Evolutionary conservation across 495 filamentous ascomycete species (phyloP), one percentile per base, ranked within the genome.

Genomic region (Annulohypoxylon bovei): DNA sequence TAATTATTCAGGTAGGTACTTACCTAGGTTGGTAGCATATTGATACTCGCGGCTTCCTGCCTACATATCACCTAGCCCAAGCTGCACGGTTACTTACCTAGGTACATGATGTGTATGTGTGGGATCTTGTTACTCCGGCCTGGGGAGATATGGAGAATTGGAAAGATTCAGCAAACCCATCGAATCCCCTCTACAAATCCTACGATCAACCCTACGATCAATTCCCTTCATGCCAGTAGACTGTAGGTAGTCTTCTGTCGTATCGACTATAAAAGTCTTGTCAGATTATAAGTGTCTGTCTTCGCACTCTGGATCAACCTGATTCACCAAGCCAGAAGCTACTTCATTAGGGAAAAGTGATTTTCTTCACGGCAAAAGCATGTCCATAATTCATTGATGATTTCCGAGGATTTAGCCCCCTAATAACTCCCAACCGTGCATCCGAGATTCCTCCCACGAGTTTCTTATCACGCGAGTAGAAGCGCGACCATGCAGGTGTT

Each of bases 381-480:
- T 73, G 64, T 72, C 75, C 75, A 72, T 77, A 75, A 77, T 69
- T 76, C 74, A 77, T 79, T 75, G 75, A 76, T 70, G 76, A 73
- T 70, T 77, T 74, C 77, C 77, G 77, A 79, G 72, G 77, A 76
- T 74, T 73, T 73, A 72, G 73, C 76, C 77, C 77, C 77, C 76
- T 75, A 75, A 75, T 76, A 79, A 77, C 76, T 78, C 77, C 77
- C 77, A 76, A 68, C 75, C 75, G 75, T 77, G 75, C 75, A 71
- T 75, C 75, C 75, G 75, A 76, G 65, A 55, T 76, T 73, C 71
- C 74, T 79, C 77, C 79, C 82, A 76, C 80, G 83, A 77, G 75
- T 82, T 83, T 78, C 80, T 81, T 81, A 68, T 84, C 78, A 83
- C 83, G 81, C 79, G 78, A 77, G 78, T 72, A 77, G 75, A 80